phyloP scores from a whole-genome alignment of 441 rosid genomes.

The Adansonia gregorii region DNA sequence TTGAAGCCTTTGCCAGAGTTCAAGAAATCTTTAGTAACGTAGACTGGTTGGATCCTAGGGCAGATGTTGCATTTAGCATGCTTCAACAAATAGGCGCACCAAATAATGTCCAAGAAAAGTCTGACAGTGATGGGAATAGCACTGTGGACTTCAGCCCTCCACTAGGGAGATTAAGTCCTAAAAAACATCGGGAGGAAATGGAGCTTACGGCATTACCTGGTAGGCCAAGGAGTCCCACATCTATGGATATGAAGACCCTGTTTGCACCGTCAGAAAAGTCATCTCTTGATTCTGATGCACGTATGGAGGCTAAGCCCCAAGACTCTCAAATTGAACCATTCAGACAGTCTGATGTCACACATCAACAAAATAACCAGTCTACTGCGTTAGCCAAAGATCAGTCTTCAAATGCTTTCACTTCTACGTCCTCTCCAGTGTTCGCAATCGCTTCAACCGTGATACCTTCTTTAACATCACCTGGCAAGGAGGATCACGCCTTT shows the following conservation, averaged over 20 bases:
- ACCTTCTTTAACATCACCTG: constrained; percentile 29
- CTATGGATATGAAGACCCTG: constrained; percentile 39
- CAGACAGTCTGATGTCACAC: constrained; percentile 29
- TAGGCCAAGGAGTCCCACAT: constrained; percentile 34
- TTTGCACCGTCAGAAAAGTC: constrained; percentile 34
- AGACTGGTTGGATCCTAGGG: constrained; percentile 72
- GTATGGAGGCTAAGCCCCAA: constrained; percentile 35
- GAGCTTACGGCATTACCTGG: constrained; percentile 36
- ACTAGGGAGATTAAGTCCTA: constrained; percentile 45
- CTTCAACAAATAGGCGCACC: constrained; percentile 74
- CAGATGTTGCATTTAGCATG: constrained; percentile 72
- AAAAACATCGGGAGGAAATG: constrained; percentile 35
- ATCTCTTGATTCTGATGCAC: constrained; percentile 28
- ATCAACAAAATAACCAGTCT: constrained; percentile 34
- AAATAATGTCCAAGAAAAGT: constrained; percentile 49
- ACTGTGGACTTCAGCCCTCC: constrained; percentile 40
- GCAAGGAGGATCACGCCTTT: constrained; percentile 21
- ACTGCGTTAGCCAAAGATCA: constrained; percentile 35
- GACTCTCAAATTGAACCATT: constrained; percentile 38
- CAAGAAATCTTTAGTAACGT: constrained; percentile 82
- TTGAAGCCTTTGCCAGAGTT: constrained; percentile 91
- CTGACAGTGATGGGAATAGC: constrained; percentile 38
- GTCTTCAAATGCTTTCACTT: constrained; percentile 16
- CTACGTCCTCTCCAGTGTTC: constrained; percentile 14
- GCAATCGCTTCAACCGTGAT: constrained; percentile 24